Percentiles rank a stretch among this genome's conserved stretches.
Conservation (phyloP, 2,329 filamentous ascomycete genomes). For the Hypoxylon sp. region DNA sequence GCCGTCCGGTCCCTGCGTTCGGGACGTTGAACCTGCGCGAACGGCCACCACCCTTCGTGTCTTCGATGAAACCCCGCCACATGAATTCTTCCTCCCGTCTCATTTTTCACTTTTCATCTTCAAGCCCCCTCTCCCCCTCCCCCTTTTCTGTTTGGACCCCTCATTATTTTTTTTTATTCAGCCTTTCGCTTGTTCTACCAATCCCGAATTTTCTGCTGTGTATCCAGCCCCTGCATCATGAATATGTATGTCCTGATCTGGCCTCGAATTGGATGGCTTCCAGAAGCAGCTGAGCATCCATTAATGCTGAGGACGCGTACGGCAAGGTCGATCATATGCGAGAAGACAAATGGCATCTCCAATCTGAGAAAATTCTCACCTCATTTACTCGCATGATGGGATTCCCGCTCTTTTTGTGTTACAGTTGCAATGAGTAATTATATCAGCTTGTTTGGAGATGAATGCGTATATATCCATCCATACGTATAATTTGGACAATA, state of each 20-base stretch:
- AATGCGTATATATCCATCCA: slow-evolving; percentile 23
- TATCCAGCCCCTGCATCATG: slow-evolving; percentile 46
- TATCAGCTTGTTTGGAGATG: slow-evolving; percentile 32
- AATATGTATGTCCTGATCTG: slow-evolving; percentile 43
- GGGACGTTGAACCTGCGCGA: slow-evolving; percentile 27
- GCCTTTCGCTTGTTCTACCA: slow-evolving; percentile 17
- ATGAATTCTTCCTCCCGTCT: slow-evolving; percentile 33
- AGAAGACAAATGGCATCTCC: slow-evolving; percentile 21
- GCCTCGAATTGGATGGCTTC: slow-evolving; percentile 36
- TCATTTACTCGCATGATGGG: slow-evolving; percentile 26
- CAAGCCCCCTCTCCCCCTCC: slow-evolving; percentile 24
- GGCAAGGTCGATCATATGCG: slow-evolving; percentile 25
- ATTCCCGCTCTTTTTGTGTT: slow-evolving; percentile 24
- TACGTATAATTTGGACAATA: slow-evolving; percentile 23
- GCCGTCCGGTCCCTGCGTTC: slow-evolving; percentile 41
- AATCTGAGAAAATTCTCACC: slow-evolving; percentile 31
- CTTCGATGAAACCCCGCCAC: slow-evolving; percentile 43
- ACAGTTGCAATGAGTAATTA: slow-evolving; percentile 33
- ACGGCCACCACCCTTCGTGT: slow-evolving; percentile 30
- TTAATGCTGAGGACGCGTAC: slow-evolving; percentile 37
- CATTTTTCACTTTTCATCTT: slow-evolving; percentile 22
- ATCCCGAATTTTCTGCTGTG: slow-evolving; percentile 39
- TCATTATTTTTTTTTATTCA: slow-evolving; percentile 32
- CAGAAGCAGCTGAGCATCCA: slow-evolving; percentile 37
- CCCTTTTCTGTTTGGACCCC: slow-evolving; percentile 28